Evolutionary conservation across 495 filamentous ascomycete genomes (phyloP), one percentile per base, ranked within the genome.

Genomic region (Aspergillus bridgeri): DNA sequence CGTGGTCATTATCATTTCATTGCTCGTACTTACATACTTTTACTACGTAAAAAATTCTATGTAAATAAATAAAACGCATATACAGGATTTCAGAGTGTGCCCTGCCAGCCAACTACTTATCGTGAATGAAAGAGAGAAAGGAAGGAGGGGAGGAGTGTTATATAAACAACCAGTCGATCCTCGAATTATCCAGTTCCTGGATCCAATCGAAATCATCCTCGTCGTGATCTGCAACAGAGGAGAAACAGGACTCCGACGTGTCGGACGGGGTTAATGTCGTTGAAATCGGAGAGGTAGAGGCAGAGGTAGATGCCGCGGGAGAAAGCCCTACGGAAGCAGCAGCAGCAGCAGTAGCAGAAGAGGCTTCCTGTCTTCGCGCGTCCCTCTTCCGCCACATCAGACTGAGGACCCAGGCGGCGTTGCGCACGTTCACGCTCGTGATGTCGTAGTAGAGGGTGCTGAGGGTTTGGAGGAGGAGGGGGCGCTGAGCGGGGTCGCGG

Each of bases 311-410:
- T n/a, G n/a, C n/a, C n/a, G n/a, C n/a, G n/a, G n/a, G n/a, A n/a
- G n/a, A n/a, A n/a, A n/a, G n/a, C n/a, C n/a, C n/a, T n/a, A n/a
- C n/a, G n/a, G n/a, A 48, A 51, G 44, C 22, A 22, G 51, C 21
- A 15, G 20, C 5, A 8, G 19, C 9, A 27, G 13, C 3, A 29
- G 25, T 6, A 17, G 53, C 43, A 5, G 15, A 49, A 18, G 22
- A 9, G 18, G 18, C 43, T 46, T 48, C 21, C 48, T 46, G 6
- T 20, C 64, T 64, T 38, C 59, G 67, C 19, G 64, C 60, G 61
- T 77, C 76, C 20, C 74, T 70, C 33, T 76, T 77, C 57, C 72
- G 69, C 76, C 76, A 79, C 76, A 79, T 78, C 23, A 79, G 57
- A 6, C 70, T 70, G 42, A 79, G 57, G 5, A 79, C 76, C 69